Conservation (phyloP, 2,329 filamentous ascomycete genomes). For the Drechslerella dactyloides region DNA sequence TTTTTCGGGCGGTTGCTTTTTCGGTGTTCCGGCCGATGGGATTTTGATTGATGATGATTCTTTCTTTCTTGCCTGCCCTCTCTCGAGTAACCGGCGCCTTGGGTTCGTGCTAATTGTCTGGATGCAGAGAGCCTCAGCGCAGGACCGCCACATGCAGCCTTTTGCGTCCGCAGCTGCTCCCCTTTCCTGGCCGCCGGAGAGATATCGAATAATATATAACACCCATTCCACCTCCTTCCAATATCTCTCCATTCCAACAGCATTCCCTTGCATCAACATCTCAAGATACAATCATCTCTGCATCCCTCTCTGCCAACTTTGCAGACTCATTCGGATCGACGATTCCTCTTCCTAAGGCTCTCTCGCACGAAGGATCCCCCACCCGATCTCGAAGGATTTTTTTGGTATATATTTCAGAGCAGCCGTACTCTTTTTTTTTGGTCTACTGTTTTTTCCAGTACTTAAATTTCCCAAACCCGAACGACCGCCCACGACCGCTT, state of each 20-base stretch:
- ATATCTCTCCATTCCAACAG: conserved; percentile 48
- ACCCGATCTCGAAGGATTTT: background rate
- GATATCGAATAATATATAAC: conserved; percentile 31
- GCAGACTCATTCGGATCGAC: conserved; percentile 19
- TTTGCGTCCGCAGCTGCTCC: background rate
- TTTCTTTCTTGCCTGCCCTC: conserved; percentile 42
- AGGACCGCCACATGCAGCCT: background rate
- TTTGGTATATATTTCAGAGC: background rate
- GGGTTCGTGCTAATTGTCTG: conserved; percentile 34
- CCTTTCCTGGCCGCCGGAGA: conserved; percentile 10
- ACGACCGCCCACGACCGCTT: conserved; percentile 14
- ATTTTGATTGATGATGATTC: conserved; percentile 46
- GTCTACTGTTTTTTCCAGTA: conserved; percentile 3
- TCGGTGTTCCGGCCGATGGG: background rate
- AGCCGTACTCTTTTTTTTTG: conserved; percentile 7
- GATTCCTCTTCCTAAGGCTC: conserved; percentile 1
- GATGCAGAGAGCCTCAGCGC: conserved; percentile 41
- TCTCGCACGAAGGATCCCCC: too few relatives aligned
- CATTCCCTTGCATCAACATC: conserved; percentile 47
- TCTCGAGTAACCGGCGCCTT: conserved; percentile 33
- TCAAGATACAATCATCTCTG: conserved; percentile 30
- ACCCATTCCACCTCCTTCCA: conserved; percentile 51
- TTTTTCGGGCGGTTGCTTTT: conserved; percentile 10
- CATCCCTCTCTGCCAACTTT: conserved; percentile 27
- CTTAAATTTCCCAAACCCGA: conserved; percentile 40